Conservation (phyloP, 805 yeast species). For the Kodamaea laetipori region DNA sequence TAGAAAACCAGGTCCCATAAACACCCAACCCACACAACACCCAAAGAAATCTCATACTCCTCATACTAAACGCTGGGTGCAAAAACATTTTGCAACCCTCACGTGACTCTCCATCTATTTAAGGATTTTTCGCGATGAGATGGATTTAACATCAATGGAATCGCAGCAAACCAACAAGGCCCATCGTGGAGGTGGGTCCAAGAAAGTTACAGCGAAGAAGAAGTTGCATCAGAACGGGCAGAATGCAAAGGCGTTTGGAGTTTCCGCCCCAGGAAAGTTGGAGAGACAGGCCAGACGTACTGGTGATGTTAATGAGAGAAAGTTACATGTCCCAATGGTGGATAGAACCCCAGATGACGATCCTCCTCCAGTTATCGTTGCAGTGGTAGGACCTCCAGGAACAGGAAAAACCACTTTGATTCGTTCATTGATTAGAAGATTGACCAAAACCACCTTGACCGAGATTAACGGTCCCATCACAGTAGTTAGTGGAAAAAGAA, state of each 20-base stretch:
- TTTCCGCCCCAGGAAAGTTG: constrained; percentile 72
- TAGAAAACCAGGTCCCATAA: constrained; percentile 24
- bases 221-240: constrained; percentile 84
- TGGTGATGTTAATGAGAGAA: constrained; percentile 79
- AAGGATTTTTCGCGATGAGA: constrained; percentile 12
- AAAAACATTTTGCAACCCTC: constrained; percentile 4
- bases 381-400: constrained; percentile 98
- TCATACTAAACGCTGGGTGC: constrained; percentile 2
- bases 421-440: constrained; percentile 81
- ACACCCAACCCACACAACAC: background rate
- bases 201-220: constrained; percentile 68
- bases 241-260: constrained; percentile 48
- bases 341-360: constrained; percentile 96
- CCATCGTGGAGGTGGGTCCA: constrained; percentile 61
- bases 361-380: constrained; percentile 95
- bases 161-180: constrained; percentile 71
- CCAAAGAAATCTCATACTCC: background rate
- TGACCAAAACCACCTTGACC: constrained; percentile 80
- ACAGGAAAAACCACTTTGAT: constrained; percentile 95
- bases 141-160: constrained; percentile 19
- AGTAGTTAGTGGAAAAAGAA: constrained; percentile 90
- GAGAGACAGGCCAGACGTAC: constrained; percentile 82
- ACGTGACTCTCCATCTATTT: background rate
- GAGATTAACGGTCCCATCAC: constrained; percentile 97
- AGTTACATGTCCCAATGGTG: constrained; percentile 95